Conservation (phyloP, 305 asterid genomes). For the Fraxinus nigra region DNA sequence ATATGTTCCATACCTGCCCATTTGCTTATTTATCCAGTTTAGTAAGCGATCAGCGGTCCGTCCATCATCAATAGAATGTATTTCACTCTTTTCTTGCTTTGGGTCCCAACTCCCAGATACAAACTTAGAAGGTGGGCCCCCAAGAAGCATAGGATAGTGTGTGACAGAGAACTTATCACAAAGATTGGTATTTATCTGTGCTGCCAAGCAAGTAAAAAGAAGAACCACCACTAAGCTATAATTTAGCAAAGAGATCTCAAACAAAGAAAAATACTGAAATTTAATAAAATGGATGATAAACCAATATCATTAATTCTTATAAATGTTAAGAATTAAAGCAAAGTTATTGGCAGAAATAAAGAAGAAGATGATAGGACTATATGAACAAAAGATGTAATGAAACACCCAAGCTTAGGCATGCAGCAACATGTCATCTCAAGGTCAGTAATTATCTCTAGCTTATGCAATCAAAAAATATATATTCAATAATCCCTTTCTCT, state of each 20-base stretch:
- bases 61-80: constrained; percentile 48
- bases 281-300: not conserved
- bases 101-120: constrained; percentile 64
- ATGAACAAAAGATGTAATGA: not conserved
- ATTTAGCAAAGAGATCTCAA: constrained; percentile 6
- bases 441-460: not conserved
- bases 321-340: not conserved
- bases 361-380: not conserved
- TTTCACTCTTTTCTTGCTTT: constrained; percentile 53
- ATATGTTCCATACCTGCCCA: constrained; percentile 49
- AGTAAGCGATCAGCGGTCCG: constrained; percentile 67
- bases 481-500: not conserved
- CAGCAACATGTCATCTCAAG: not conserved
- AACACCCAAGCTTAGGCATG: not conserved
- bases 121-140: constrained; percentile 83
- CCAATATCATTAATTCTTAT: not conserved
- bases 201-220: constrained; percentile 62
- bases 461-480: not conserved
- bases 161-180: constrained; percentile 75
- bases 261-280: constrained; percentile 7
- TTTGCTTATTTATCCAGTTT: constrained; percentile 69
- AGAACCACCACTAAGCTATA: constrained; percentile 39
- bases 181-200: constrained; percentile 72
- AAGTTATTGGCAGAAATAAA: not conserved
- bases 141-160: constrained; percentile 69